Evolutionary conservation across 2,329 filamentous ascomycete genomes (phyloP).

Genomic region (Pseudopithomyces maydicus): DNA sequence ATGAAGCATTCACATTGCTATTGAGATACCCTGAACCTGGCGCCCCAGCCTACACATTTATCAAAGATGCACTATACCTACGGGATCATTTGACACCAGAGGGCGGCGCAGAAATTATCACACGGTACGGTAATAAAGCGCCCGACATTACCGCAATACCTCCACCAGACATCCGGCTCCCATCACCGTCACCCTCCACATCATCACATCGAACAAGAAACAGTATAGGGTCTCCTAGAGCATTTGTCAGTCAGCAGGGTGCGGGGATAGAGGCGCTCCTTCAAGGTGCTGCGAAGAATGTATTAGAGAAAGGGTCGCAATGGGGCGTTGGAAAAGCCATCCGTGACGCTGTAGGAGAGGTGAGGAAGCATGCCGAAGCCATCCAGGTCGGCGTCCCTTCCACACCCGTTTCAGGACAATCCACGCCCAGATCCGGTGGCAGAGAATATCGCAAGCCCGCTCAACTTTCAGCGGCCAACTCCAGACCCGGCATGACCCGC

Average conservation of each 20-base stretch:
- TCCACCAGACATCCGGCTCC: slow-evolving; percentile 32
- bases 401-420: slow-evolving; percentile 25
- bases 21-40: slow-evolving; percentile 77
- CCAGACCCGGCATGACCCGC: slow-evolving; percentile 27
- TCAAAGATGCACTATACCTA: slow-evolving; percentile 82
- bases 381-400: slow-evolving; percentile 54
- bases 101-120: slow-evolving; percentile 69
- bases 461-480: slow-evolving; percentile 15
- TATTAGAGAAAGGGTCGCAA: slow-evolving; percentile 74
- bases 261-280: slow-evolving; percentile 69
- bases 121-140: slow-evolving; percentile 67
- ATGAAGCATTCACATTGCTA: slow-evolving; percentile 78
- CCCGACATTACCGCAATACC: slow-evolving; percentile 33
- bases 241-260: slow-evolving; percentile 35
- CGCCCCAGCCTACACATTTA: slow-evolving; percentile 75
- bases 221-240: slow-evolving; percentile 33
- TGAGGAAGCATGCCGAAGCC: slow-evolving; percentile 74
- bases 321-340: slow-evolving; percentile 81
- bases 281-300: slow-evolving; percentile 75
- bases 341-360: slow-evolving; percentile 79
- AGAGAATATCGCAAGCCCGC: slow-evolving; percentile 41
- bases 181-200: slow-evolving; percentile 32
- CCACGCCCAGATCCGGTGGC: slow-evolving; percentile 39
- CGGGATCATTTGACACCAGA: slow-evolving; percentile 65
- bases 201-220: slow-evolving; percentile 30